Evolutionary conservation across 2,329 filamentous ascomycete genomes (phyloP), one percentile per base, ranked within the genome.

Genomic region (Coniochaeta sp.): DNA sequence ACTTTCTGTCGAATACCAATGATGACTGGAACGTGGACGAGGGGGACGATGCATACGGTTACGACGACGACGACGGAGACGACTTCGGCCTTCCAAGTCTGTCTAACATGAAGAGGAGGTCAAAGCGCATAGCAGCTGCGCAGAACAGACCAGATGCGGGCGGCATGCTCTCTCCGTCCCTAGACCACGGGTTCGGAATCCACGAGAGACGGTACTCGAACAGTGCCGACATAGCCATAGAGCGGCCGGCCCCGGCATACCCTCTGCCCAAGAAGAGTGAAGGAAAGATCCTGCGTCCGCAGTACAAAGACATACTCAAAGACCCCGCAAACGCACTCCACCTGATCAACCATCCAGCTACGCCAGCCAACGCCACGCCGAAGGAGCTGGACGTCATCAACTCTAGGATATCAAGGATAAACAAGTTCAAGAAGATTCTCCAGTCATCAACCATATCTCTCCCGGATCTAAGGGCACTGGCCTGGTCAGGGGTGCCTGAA

Each of bases 391-490:
- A 98, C 70, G 89, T 88, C 14, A 88, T 96, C 70, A 93, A 90
- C 60, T 89, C 93, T 52, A 87, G 91, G 62, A 95, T 96, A 67
- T 89, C 90, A 7, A 88, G 95, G 64, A 99, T 99, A 72, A 97
- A 99, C 77, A 98, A 98, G 72, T 99, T 99, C 78, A 99, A 99
- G 75, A 89, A 89, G 68, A 90, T 99, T 58, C 80, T 99, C 7
- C 95, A 99, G 76, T 86, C 93, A 24, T 96, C 91, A 44, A 92
- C 90, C 1, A 95, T 99, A 67, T 88, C 91, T 1, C 76, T 98
- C 2, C 79, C 89, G 19, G 93, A 98, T 59, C 81, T 99, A 26
- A 85, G 95, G 64, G 82, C 91, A 61, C 81, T 92, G 34, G 92
- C 95, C 33, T 99, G 96, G 95, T 95, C 93, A 58, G 95, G 95